These are phyloP conservation scores for Holtermanniella nyarrowii DNA, from an alignment of 768 basidiomycete genomes.

Conservation along the genomic window DNA sequence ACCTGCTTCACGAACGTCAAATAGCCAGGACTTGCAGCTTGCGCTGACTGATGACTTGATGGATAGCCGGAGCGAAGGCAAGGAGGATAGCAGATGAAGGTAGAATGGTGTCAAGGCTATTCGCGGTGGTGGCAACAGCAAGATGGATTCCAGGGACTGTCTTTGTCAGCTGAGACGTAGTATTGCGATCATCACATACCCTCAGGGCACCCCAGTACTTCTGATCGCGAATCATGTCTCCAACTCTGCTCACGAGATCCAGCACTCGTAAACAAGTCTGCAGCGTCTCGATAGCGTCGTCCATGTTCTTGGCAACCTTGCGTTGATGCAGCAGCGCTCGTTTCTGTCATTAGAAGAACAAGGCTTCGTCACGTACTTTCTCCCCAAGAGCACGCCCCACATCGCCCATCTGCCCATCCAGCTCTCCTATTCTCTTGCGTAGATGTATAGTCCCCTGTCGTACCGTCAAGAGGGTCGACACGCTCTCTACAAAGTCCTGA, in stretches of 20 bases:
- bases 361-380: constrained; percentile 46
- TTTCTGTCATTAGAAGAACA: constrained; percentile 47
- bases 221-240: constrained; percentile 82
- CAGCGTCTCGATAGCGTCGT: constrained; percentile 90
- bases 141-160: constrained; percentile 90
- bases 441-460: constrained; percentile 93
- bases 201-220: constrained; percentile 95
- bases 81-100: constrained; percentile 76
- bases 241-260: constrained; percentile 84
- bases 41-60: constrained; percentile 91
- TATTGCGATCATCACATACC: constrained; percentile 52
- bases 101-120: constrained; percentile 88
- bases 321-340: constrained; percentile 75
- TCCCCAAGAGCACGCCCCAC: constrained; percentile 79
- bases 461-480: constrained; percentile 90
- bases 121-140: constrained; percentile 75
- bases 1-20: constrained; percentile 84
- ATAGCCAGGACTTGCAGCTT: constrained; percentile 90
- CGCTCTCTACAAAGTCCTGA: constrained; percentile 88
- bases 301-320: constrained; percentile 85
- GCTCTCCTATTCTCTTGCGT: constrained; percentile 75
- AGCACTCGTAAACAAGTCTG: constrained; percentile 86
- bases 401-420: constrained; percentile 79
- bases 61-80: constrained; percentile 78
- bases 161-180: too few species aligned